Conservation (phyloP, 345 rosid genomes). For the Rhizophora apiculata region DNA sequence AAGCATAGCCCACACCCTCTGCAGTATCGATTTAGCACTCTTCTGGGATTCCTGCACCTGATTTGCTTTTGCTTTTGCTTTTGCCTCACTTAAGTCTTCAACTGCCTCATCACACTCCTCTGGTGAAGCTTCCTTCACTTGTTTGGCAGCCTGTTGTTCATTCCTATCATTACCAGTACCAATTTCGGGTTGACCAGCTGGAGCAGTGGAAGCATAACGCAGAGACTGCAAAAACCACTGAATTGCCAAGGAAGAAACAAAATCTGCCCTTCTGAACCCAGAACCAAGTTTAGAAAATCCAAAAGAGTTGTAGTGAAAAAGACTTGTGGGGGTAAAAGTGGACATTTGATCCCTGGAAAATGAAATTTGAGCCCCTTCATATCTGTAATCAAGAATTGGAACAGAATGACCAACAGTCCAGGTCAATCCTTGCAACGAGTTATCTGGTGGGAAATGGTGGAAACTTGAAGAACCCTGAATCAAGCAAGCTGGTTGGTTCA, state of each 20-base stretch:
- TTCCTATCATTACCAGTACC: constrained; percentile 36
- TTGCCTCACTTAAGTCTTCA: constrained; percentile 72
- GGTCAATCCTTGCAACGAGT: constrained; percentile 17
- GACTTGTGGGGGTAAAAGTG: constrained; percentile 3
- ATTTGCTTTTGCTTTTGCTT: constrained; percentile 90
- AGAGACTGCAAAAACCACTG: constrained; percentile 38
- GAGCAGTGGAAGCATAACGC: constrained; percentile 50
- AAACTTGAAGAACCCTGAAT: constrained; percentile 38
- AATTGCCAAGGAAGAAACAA: constrained; percentile 36
- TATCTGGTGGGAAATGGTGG: constrained; percentile 28
- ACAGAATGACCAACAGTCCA: constrained; percentile 19
- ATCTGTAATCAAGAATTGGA: constrained; percentile 24
- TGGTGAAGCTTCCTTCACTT: constrained; percentile 79
- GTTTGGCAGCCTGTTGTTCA: constrained; percentile 42
- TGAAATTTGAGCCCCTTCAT: constrained; percentile 29
- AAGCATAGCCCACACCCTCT: constrained; percentile 54
- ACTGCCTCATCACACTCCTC: constrained; percentile 97
- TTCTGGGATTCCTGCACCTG: constrained; percentile 62
- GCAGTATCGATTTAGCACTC: constrained; percentile 45
- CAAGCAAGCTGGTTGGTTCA: constrained; percentile 34
- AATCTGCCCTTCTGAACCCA: constrained; percentile 35
- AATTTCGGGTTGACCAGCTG: constrained; percentile 51
- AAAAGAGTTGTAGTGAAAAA: constrained; percentile 22
- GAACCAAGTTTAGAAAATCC: constrained; percentile 31
- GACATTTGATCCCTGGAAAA: constrained; percentile 25